phyloP scores from a whole-genome alignment of 164 flowering plant genomes.

The Dillenia turbinata region DNA sequence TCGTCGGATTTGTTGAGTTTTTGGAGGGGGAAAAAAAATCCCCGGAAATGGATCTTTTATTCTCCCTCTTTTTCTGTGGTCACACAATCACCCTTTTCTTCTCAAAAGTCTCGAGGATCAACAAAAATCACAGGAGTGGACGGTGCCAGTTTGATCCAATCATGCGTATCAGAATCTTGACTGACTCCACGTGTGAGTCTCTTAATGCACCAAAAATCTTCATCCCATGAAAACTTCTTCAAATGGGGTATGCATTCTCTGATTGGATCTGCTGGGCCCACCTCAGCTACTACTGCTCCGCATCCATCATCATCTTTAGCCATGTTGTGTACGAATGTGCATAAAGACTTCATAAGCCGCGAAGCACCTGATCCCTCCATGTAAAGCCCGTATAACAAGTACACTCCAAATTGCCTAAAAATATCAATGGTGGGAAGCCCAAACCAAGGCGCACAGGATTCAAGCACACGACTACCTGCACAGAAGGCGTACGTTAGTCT shows the following conservation, averaged over 20 bases:
- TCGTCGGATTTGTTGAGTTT: too few relatives aligned
- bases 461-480: conserved; percentile 41
- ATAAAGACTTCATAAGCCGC: conserved; percentile 48
- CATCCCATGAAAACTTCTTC: conserved; percentile 59
- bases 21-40: too few relatives aligned
- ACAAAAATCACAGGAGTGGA: conserved; percentile 43
- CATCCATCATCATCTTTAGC: conserved; percentile 47
- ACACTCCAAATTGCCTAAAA: conserved; percentile 57
- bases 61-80: too few relatives aligned
- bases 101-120: conserved; percentile 69
- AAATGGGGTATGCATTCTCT: conserved; percentile 57
- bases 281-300: conserved; percentile 63
- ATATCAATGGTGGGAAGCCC: conserved; percentile 58
- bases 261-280: conserved; percentile 53
- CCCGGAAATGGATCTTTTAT: too few relatives aligned
- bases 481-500: conserved; percentile 37
- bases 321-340: conserved; percentile 61
- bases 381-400: conserved; percentile 59
- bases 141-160: conserved; percentile 35
- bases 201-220: conserved; percentile 78
- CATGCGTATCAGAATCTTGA: conserved; percentile 16
- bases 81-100: too few relatives aligned
- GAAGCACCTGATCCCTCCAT: conserved; percentile 52
- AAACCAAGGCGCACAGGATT: conserved; percentile 55
- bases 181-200: conserved; percentile 18